These are phyloP conservation scores for Mallotus japonicus DNA, from an alignment of 441 rosid species.

Conservation along the genomic window DNA sequence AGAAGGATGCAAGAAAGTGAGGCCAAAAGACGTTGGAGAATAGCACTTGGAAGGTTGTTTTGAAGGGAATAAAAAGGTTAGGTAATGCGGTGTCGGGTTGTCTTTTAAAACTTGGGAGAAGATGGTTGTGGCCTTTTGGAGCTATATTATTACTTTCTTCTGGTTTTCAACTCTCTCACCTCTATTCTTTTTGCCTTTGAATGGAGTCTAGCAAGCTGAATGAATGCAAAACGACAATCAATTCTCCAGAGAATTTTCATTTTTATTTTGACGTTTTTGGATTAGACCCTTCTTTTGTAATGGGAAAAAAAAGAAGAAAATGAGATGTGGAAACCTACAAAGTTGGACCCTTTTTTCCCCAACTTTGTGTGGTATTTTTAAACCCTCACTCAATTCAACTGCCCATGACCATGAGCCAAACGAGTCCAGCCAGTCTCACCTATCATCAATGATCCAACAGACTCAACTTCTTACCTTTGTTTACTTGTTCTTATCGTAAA, in stretches of 20 bases:
- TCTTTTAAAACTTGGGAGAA: constrained; percentile 26
- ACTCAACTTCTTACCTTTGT: constrained; percentile 9
- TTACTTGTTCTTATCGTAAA: constrained; percentile 4
- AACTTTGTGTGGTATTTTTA: neutral
- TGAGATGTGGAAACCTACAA: constrained; percentile 12
- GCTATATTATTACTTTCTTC: constrained; percentile 16
- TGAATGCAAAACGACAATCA: constrained; percentile 27
- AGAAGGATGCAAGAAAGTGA: constrained; percentile 25
- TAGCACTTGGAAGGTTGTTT: constrained; percentile 39
- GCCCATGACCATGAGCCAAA: constrained; percentile 3
- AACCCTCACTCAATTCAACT: neutral
- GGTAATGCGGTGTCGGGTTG: constrained; percentile 35
- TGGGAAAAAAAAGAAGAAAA: neutral
- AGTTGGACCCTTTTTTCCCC: neutral
- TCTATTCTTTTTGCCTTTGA: constrained; percentile 25
- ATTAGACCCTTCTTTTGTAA: constrained; percentile 1
- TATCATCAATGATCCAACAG: constrained; percentile 16
- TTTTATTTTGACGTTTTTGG: constrained; percentile 24
- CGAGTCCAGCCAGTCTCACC: constrained; percentile 13
- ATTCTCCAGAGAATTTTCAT: constrained; percentile 23
- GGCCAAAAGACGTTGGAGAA: constrained; percentile 38
- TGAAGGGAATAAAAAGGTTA: constrained; percentile 34
- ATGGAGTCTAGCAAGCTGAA: constrained; percentile 22
- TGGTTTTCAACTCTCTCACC: constrained; percentile 27
- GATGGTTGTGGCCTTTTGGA: constrained; percentile 28